phyloP scores from a whole-genome alignment of 2,329 filamentous ascomycete genomes.

The Tolypocladium amazonense region DNA sequence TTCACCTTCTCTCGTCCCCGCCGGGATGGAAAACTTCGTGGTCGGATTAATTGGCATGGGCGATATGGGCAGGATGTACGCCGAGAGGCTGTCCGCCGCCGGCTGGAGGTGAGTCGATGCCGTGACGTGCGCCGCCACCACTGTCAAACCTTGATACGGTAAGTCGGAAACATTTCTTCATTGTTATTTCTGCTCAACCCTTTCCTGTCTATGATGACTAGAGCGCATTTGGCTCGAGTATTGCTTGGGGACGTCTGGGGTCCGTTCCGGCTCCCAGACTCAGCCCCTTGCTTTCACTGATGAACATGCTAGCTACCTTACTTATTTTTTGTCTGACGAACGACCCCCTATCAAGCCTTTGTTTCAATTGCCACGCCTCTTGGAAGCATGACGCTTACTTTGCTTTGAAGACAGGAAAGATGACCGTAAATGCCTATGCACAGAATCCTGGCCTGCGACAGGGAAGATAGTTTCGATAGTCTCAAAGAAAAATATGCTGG shows the following conservation, averaged over 20 bases:
- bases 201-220: conserved; percentile 77
- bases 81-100: conserved; percentile 73
- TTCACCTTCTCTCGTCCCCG: conserved; percentile 17
- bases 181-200: conserved; percentile 3
- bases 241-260: conserved; percentile 52
- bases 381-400: not conserved
- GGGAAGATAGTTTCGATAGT: conserved; percentile 75
- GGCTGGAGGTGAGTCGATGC: conserved; percentile 73
- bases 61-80: conserved; percentile 99
- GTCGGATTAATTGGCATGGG: conserved; percentile 98
- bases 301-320: conserved; percentile 99
- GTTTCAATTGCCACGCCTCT: not conserved
- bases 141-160: conserved; percentile 19
- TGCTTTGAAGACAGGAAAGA: conserved; percentile 9
- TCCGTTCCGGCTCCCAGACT: conserved; percentile 65
- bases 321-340: conserved; percentile 67
- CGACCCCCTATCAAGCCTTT: not conserved
- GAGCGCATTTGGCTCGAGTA: conserved; percentile 99
- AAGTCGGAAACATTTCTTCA: conserved; percentile 14
- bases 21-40: conserved; percentile 56
- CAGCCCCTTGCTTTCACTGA: conserved; percentile 70
- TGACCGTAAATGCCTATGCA: conserved; percentile 9
- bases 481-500: conserved; percentile 72
- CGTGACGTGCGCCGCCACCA: not conserved
- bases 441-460: conserved; percentile 93